A percentile compares a stretch with the other conserved stretches of the same genome.
phyloP scores from a whole-genome alignment of 768 basidiomycete species.

The Jaapia argillacea region DNA sequence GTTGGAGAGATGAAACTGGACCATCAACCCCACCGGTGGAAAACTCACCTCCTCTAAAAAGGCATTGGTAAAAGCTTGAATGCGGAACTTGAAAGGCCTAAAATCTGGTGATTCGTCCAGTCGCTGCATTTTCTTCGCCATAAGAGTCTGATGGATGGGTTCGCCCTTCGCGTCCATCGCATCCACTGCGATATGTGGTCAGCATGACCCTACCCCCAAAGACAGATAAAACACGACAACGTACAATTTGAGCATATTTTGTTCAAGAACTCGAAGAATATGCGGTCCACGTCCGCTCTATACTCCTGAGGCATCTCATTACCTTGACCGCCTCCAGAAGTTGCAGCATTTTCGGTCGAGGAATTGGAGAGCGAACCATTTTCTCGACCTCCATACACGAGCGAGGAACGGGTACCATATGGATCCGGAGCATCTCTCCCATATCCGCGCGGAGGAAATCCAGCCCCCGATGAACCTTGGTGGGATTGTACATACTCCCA shows the following conservation, averaged over 20 bases:
- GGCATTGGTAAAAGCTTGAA: conserved; percentile 93
- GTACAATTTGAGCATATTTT: conserved; percentile 81
- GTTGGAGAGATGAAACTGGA: conserved; percentile 7
- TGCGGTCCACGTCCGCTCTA: conserved; percentile 71
- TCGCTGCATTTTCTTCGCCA: conserved; percentile 98
- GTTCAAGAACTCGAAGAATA: conserved; percentile 87
- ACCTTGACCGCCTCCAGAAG: conserved; percentile 22
- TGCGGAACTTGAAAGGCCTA: conserved; percentile 97
- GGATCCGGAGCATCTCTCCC: conserved; percentile 13
- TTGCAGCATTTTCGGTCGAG: conserved; percentile 15
- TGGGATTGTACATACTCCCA: conserved; percentile 15
- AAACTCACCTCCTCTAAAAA: conserved; percentile 79
- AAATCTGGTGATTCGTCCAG: conserved; percentile 95
- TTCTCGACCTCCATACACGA: conserved; percentile 15
- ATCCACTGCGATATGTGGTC: conserved; percentile 51
- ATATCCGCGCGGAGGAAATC: not conserved
- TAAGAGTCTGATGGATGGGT: conserved; percentile 93
- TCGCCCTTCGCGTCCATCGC: conserved; percentile 92
- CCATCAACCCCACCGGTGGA: conserved; percentile 8
- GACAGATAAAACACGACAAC: not conserved
- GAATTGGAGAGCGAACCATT: conserved; percentile 10
- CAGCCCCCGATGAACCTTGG: not conserved
- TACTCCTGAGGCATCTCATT: conserved; percentile 78
- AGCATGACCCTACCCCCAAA: conserved; percentile 9
- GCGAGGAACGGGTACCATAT: conserved; percentile 10